Evolutionary conservation across 306 rosid genomes (phyloP), one percentile per base, ranked within the genome.

Genomic region (Delonix regia): DNA sequence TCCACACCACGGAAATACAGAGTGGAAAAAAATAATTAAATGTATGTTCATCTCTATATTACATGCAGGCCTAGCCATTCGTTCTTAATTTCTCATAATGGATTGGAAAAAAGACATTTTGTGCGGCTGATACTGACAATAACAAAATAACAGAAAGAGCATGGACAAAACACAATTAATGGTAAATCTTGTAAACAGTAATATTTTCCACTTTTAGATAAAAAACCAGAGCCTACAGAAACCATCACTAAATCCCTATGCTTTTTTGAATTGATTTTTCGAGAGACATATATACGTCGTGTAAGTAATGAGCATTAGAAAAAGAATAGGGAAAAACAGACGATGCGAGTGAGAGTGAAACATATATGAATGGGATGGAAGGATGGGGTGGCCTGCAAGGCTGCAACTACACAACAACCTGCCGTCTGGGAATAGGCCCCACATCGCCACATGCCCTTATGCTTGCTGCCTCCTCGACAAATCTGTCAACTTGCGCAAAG

Each of bases 371-470:
- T 56, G 16, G 13, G 12, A 25, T 57, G 63, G 66, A 10, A 0
- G 49, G 28, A 64, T 74, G 79, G 82, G 77, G 24, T 71, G n/a
- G n/a, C n/a, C n/a, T n/a, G n/a, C n/a, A n/a, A n/a, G n/a, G n/a
- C 70, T 51, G 69, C 80, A 69, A 77, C 63, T 25, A 13, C 34
- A 74, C 53, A 80, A 47, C 52, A 49, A 71, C 71, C 55, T 25
- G 47, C 79, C 70, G 64, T 57, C 38, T 9, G n/a, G 64, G 12
- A 1, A 57, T 13, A 3, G 64, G 64, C 64, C 36, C 64, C 64
- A 57, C 64, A 25, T 25, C 9, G 34, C 36, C 64, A 57, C 64
- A 25, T 25, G 64, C 64, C 36, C 33, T 57, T 30, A 16, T 57
- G 34, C 64, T 12, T 57, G 18, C 62, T 9, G 30, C 62, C 33